Evolutionary conservation across 2,329 filamentous ascomycete genomes (phyloP).

Genomic region (Fusarium paranaense): DNA sequence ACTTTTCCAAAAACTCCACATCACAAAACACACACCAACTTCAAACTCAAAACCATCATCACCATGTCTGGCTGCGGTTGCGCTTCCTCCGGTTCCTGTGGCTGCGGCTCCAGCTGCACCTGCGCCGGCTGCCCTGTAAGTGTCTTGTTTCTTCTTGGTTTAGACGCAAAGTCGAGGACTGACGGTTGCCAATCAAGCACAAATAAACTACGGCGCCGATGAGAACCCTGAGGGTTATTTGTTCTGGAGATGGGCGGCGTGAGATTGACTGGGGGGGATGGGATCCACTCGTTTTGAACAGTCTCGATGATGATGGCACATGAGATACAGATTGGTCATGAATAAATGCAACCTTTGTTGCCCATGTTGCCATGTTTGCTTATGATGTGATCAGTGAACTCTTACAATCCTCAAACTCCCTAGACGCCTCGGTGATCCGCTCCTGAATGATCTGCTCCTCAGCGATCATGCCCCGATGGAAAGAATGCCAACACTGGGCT

Average conservation of each 20-base stretch:
- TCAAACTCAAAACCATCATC: constrained; percentile 40
- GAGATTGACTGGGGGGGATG: constrained; percentile 15
- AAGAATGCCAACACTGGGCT: constrained; percentile 51
- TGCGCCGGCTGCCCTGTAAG: constrained; percentile 58
- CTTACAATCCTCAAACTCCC: neutral
- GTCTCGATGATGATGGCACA: neutral
- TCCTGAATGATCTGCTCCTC: neutral
- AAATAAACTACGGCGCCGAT: constrained; percentile 40
- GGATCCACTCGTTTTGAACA: constrained; percentile 39
- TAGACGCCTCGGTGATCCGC: neutral
- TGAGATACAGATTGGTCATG: constrained; percentile 6
- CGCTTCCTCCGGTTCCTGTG: constrained; percentile 54
- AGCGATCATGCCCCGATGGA: constrained; percentile 20
- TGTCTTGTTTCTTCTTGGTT: constrained; percentile 9
- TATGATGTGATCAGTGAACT: neutral
- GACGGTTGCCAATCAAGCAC: constrained; percentile 43
- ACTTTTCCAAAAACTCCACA: constrained; percentile 11
- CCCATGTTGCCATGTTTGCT: neutral
- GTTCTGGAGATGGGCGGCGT: constrained; percentile 11
- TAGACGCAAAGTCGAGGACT: constrained; percentile 22
- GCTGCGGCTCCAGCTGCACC: constrained; percentile 56
- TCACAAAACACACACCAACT: constrained; percentile 18
- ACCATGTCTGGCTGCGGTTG: constrained; percentile 59
- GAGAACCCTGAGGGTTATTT: constrained; percentile 42
- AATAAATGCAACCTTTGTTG: constrained; percentile 4